These are phyloP conservation scores for Cocos nucifera DNA, from an alignment of 176 grass and related monocot species.

Conservation along the genomic window DNA sequence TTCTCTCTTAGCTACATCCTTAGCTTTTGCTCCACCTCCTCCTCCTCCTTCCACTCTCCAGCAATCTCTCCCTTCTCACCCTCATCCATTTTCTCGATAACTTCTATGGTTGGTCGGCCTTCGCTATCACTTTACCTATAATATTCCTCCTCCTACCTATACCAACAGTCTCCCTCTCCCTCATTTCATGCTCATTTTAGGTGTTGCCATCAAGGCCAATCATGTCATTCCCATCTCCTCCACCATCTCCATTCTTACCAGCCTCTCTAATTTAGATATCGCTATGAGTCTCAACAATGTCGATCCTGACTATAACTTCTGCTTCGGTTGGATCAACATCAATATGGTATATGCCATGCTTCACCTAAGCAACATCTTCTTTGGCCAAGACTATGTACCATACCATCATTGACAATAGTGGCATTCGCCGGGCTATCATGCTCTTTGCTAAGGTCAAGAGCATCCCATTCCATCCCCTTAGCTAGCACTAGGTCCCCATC, in stretches of 20 bases:
- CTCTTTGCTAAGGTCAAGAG: slow-evolving; percentile 73
- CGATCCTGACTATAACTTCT: slow-evolving; percentile 86
- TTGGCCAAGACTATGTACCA: slow-evolving; percentile 93
- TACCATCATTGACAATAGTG: slow-evolving; percentile 58
- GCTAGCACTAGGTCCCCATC: slow-evolving; percentile 82
- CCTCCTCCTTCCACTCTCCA: slow-evolving; percentile 60
- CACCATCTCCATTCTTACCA: slow-evolving; percentile 48
- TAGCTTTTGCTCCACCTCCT: slow-evolving; percentile 65
- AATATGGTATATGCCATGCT: slow-evolving; percentile 84
- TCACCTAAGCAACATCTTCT: slow-evolving; percentile 69
- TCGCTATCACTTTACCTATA: slow-evolving; percentile 47
- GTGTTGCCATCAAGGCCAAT: background rate
- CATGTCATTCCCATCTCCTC: slow-evolving; percentile 67
- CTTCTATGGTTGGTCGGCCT: slow-evolving; percentile 84
- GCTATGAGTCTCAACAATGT: slow-evolving; percentile 86
- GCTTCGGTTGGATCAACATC: slow-evolving; percentile 90
- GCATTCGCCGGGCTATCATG: slow-evolving; percentile 64
- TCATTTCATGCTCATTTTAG: slow-evolving; percentile 88
- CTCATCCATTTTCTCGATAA: slow-evolving; percentile 81
- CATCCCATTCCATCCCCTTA: slow-evolving; percentile 45
- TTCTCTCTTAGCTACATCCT: slow-evolving; percentile 43
- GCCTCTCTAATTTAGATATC: slow-evolving; percentile 73
- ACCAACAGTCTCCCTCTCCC: slow-evolving; percentile 63
- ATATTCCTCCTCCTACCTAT: slow-evolving; percentile 42
- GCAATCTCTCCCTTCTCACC: slow-evolving; percentile 57